phyloP scores from a whole-genome alignment of 331 rosid species.

The Cydonia oblonga region DNA sequence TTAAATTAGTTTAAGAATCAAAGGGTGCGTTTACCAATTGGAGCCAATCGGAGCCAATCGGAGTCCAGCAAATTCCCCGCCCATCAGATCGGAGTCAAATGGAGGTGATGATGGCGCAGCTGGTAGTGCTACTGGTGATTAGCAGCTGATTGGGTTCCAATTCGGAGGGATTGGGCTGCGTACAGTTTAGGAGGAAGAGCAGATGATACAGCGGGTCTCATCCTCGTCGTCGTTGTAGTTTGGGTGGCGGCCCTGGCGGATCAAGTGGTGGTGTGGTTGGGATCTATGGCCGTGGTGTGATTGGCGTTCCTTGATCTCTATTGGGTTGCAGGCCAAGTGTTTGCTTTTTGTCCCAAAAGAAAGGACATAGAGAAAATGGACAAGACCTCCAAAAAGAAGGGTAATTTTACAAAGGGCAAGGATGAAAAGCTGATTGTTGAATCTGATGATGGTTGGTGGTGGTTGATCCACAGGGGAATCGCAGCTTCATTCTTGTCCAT shows the following conservation, averaged over 20 bases:
- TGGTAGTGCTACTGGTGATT: no score
- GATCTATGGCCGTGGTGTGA: background rate
- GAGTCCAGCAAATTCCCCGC: no score
- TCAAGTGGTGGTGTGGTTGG: background rate
- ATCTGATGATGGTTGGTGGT: conserved; percentile 35
- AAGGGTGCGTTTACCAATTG: no score
- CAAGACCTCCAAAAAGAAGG: conserved; percentile 3
- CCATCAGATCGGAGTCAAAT: no score
- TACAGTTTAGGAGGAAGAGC: background rate
- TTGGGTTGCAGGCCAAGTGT: background rate
- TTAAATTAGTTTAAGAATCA: no score
- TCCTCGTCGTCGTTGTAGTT: background rate
- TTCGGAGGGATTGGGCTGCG: background rate
- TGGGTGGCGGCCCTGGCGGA: background rate
- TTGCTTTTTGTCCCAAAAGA: background rate
- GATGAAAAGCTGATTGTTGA: conserved; percentile 9
- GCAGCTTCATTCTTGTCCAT: conserved; percentile 36
- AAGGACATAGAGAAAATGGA: background rate
- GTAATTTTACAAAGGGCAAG: background rate
- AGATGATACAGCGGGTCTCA: background rate
- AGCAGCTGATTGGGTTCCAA: no score
- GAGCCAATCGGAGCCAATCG: no score
- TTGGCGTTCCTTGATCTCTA: background rate
- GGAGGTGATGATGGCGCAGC: no score
- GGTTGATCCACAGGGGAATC: conserved; percentile 51